Evolutionary conservation across 768 basidiomycete species (phyloP).

Genomic region (Rhizopogon sp.): DNA sequence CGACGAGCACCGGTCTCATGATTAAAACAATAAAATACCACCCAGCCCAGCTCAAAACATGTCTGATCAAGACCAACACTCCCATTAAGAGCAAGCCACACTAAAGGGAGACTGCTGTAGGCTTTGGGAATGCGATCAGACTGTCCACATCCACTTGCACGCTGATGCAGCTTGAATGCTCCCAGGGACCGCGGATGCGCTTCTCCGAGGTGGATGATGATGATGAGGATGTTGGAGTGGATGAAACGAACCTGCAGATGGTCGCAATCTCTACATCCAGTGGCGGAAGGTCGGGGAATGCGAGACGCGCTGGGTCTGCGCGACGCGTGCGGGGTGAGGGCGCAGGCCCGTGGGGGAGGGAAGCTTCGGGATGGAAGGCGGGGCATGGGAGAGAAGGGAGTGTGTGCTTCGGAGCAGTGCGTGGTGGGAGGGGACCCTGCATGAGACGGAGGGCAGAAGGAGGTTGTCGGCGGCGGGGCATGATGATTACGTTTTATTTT

Average conservation of each 20-base stretch:
- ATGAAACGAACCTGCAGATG: slow-evolving; percentile 9
- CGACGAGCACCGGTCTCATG: slow-evolving; percentile 5
- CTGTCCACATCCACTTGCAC: slow-evolving; percentile 41
- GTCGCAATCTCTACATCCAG: slow-evolving; percentile 16
- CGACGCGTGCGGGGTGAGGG: slow-evolving; percentile 14
- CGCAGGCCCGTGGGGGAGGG: slow-evolving; percentile 15
- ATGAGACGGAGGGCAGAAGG: slow-evolving; percentile 61
- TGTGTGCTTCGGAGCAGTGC: slow-evolving; percentile 56
- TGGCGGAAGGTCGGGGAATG: slow-evolving; percentile 19
- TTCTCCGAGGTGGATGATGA: slow-evolving; percentile 17
- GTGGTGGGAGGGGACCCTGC: slow-evolving; percentile 57
- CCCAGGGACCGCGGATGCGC: slow-evolving; percentile 50
- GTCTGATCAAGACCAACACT: background rate
- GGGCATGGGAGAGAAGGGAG: slow-evolving; percentile 66
- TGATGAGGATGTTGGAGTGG: slow-evolving; percentile 2
- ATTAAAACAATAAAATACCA: background rate
- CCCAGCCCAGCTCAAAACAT: slow-evolving; percentile 2
- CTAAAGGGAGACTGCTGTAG: slow-evolving; percentile 30
- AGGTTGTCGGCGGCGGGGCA: slow-evolving; percentile 60
- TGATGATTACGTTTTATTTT: slow-evolving; percentile 17
- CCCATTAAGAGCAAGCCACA: background rate
- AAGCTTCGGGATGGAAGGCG: slow-evolving; percentile 33
- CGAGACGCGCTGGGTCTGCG: slow-evolving; percentile 1
- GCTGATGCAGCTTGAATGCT: slow-evolving; percentile 43
- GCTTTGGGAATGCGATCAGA: slow-evolving; percentile 42